A percentile compares a stretch with the other conserved stretches of the same genome.
Evolutionary conservation across 2,329 filamentous ascomycete genomes (phyloP).

Genomic region (Hirsutella thompsonii): DNA sequence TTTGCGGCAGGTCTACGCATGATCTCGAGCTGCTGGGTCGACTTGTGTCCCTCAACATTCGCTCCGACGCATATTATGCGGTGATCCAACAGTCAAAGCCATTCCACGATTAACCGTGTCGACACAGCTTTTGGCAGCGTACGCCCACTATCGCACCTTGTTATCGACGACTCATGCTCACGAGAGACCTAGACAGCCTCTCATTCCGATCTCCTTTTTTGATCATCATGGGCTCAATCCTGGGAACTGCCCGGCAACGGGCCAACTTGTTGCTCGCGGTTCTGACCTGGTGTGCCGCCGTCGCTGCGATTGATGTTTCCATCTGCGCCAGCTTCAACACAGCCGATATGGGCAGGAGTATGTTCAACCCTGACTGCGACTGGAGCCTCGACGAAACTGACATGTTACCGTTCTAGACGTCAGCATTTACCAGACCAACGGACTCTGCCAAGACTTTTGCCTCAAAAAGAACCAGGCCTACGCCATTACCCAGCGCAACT

Average conservation of each 20-base stretch:
- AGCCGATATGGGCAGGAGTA: conserved; percentile 18
- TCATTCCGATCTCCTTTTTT: not conserved
- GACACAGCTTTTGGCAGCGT: not conserved
- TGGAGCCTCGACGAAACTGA: not conserved
- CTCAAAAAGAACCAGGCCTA: conserved; percentile 41
- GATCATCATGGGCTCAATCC: not conserved
- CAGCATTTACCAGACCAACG: conserved; percentile 54
- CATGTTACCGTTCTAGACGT: conserved; percentile 24
- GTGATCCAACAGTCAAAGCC: not conserved
- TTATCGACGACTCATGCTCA: not conserved
- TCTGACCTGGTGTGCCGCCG: conserved; percentile 11
- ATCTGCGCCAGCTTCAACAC: conserved; percentile 26
- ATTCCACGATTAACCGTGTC: not conserved
- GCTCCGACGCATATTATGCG: not conserved
- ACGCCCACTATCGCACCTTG: not conserved
- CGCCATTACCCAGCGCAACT: conserved; percentile 49
- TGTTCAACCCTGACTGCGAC: conserved; percentile 3
- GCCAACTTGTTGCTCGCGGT: conserved; percentile 8
- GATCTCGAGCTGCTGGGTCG: not conserved
- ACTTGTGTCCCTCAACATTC: not conserved
- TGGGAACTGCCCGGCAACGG: not conserved
- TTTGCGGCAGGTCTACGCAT: not conserved
- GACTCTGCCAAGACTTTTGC: conserved; percentile 53
- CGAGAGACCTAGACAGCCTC: not conserved
- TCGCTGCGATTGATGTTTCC: conserved; percentile 13